Evolutionary conservation across 2,329 filamentous ascomycete genomes (phyloP), one percentile per base, ranked within the genome.

Genomic region (Pseudocercospora macadamiae): DNA sequence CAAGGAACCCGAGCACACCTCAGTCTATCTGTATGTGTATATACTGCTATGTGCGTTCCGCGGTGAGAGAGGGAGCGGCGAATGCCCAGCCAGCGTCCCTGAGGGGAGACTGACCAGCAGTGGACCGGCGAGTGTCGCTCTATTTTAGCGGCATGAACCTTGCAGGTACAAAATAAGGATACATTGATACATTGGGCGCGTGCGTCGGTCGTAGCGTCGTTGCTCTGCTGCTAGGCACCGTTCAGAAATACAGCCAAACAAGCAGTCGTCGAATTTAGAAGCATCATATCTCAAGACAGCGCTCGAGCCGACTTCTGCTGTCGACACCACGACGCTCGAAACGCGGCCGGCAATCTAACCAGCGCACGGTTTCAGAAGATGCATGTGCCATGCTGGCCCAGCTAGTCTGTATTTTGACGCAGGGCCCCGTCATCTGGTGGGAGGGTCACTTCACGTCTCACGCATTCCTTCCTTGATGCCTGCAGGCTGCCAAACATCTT

Each of bases 381-480:
- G 37, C 37, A 12, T 19, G 23, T 42, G 37, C 37, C 37, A 32
- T 42, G 37, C n/a, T n/a, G n/a, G n/a, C n/a, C n/a, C n/a, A n/a
- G n/a, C n/a, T n/a, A n/a, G n/a, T n/a, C n/a, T n/a, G n/a, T n/a
- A n/a, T n/a, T n/a, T n/a, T n/a, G n/a, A n/a, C n/a, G n/a, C 42
- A 47, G 42, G 42, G 42, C 42, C 23, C 19, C 21, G 19, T 28
- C 42, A 47, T 28, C 42, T 47, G 42, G 10, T 28, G 19, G 19
- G 26, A 8, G 6, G 12, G 28, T 12, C 28, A 12, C 28, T 32
- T 47, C 23, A 25, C 19, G 19, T 23, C 23, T 23, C 21, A 19
- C n/a, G 21, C 42, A 25, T 14, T 25, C 23, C 23, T 26, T 12
- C 42, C 48, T 51, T 51, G 54, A 49, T 56, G 54, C 54, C 54